A percentile compares a stretch with the other conserved stretches of the same genome.
phyloP scores from a whole-genome alignment of 495 filamentous ascomycete genomes.

The Polyplosphaeria fusca region DNA sequence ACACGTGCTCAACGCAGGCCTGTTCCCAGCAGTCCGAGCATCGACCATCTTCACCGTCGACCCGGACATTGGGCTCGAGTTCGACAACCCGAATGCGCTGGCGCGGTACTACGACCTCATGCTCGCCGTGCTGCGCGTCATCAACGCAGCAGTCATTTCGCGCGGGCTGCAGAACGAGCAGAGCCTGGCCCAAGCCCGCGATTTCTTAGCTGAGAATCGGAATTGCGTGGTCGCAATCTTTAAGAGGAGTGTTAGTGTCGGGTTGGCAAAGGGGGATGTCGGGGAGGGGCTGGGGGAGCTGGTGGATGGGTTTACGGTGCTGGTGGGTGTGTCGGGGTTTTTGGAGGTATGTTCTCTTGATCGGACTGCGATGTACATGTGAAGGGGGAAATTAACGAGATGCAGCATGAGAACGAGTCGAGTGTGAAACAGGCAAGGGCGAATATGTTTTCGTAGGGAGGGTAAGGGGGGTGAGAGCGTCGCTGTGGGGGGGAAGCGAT shows the following conservation, averaged over 20 bases:
- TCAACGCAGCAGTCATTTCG: constrained; percentile 72
- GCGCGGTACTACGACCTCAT: constrained; percentile 81
- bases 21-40: constrained; percentile 78
- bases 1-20: constrained; percentile 76
- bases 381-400: constrained; percentile 7
- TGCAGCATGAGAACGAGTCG: constrained; percentile 27
- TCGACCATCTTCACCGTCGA: constrained; percentile 84
- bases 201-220: constrained; percentile 76
- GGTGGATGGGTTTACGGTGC: constrained; percentile 58
- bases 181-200: constrained; percentile 65
- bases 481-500: too few relatives aligned
- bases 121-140: constrained; percentile 73
- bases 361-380: background rate
- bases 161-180: constrained; percentile 77
- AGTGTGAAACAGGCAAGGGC: constrained; percentile 9
- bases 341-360: constrained; percentile 51
- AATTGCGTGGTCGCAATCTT: constrained; percentile 81
- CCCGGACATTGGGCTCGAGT: constrained; percentile 81
- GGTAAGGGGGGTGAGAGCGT: too few relatives aligned
- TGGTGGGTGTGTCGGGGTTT: constrained; percentile 60
- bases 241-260: constrained; percentile 82
- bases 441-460: constrained; percentile 27
- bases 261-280: constrained; percentile 43
- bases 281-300: constrained; percentile 49
- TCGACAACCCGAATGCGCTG: constrained; percentile 67